Conservation (phyloP, 371 early-diverging fungal species). For the Mucor indicus region DNA sequence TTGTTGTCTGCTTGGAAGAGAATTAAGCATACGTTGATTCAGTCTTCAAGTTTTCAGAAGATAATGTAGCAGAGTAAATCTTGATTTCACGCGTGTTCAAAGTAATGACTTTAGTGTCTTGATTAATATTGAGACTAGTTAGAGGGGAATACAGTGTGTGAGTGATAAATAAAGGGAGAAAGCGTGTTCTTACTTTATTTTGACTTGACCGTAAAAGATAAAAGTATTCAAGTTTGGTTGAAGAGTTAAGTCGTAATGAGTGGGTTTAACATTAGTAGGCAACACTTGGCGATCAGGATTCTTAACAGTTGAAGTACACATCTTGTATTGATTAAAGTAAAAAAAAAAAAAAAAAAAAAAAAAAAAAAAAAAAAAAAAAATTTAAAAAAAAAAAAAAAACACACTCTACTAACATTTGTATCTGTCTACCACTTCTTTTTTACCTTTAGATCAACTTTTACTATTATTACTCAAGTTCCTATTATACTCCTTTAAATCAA, state of each 20-base stretch:
- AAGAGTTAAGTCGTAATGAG: conserved; percentile 70
- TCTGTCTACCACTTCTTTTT: too few species aligned
- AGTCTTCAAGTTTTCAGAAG: conserved; percentile 52
- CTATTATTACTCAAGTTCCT: too few species aligned
- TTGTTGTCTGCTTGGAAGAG: neutral
- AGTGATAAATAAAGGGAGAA: neutral
- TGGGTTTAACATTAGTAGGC: conserved; percentile 70
- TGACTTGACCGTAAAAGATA: conserved; percentile 67
- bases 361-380: neutral
- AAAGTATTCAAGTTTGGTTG: conserved; percentile 65
- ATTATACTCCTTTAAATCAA: too few species aligned
- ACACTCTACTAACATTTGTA: too few species aligned
- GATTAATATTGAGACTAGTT: conserved; percentile 52
- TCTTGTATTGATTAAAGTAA: neutral
- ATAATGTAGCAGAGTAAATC: conserved; percentile 47
- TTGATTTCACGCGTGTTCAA: conserved; percentile 63
- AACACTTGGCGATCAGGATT: conserved; percentile 55
- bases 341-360: neutral
- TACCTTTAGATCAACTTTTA: too few species aligned
- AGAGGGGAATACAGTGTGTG: too few species aligned
- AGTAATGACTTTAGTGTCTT: conserved; percentile 60
- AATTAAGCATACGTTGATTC: conserved; percentile 43
- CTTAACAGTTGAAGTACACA: neutral
- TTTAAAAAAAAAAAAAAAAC: too few species aligned
- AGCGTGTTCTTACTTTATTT: conserved; percentile 38